Conservation (phyloP, 768 basidiomycete genomes). For the Kwoniella sp. region DNA sequence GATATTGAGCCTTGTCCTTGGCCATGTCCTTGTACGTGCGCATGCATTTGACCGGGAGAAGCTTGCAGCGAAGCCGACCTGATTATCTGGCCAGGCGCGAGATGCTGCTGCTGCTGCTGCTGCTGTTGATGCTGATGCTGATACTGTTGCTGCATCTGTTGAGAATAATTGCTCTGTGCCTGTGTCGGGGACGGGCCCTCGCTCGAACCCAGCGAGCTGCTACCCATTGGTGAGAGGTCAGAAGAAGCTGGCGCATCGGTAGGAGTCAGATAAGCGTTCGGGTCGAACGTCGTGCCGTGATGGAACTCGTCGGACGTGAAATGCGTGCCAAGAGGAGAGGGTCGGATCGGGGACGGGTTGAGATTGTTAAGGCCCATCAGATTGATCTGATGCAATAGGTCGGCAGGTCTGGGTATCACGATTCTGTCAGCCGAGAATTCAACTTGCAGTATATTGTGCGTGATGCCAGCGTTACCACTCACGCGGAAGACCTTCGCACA, state of each 20-base stretch:
- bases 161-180: not conserved
- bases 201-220: conserved; percentile 10
- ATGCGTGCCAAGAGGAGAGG: conserved; percentile 22
- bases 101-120: conserved; percentile 8
- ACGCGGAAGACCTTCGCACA: conserved; percentile 50
- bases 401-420: conserved; percentile 32
- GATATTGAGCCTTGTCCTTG: not conserved
- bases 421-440: not conserved
- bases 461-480: conserved; percentile 33
- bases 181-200: conserved; percentile 14
- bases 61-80: conserved; percentile 8
- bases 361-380: conserved; percentile 34
- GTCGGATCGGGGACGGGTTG: conserved; percentile 16
- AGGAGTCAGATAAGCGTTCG: not conserved
- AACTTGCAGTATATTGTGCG: too few species aligned
- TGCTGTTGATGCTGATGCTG: not conserved
- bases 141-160: not conserved
- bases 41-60: conserved; percentile 3
- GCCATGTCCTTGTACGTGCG: not conserved
- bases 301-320: conserved; percentile 19
- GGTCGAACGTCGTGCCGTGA: not conserved
- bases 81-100: not conserved
- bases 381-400: conserved; percentile 39
- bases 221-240: conserved; percentile 9
- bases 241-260: conserved; percentile 11